Conservation (phyloP, 208 protist species). For the Trypanosoma vivax region DNA sequence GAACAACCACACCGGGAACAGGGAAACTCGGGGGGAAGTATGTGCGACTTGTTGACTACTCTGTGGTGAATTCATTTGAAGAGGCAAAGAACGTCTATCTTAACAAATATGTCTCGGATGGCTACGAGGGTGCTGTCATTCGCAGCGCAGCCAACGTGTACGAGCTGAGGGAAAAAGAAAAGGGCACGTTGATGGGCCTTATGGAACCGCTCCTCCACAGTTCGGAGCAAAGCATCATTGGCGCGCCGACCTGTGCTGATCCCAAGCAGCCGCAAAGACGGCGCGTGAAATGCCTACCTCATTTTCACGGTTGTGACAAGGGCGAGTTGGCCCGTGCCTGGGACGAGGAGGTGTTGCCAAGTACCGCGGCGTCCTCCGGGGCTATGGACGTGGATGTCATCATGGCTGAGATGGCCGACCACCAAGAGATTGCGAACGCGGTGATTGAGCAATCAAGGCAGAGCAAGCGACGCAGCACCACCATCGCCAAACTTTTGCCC, state of each 20-base stretch:
- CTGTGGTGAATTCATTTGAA: conserved; percentile 36
- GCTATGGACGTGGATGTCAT: background rate
- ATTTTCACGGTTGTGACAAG: conserved; percentile 7
- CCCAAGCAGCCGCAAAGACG: background rate
- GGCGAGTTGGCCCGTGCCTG: background rate
- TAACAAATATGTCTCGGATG: conserved; percentile 29
- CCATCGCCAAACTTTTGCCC: conserved; percentile 68
- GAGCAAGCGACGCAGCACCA: conserved; percentile 44
- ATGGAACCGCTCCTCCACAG: conserved; percentile 25
- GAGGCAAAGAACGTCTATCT: conserved; percentile 47
- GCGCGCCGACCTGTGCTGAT: background rate
- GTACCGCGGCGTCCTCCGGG: background rate
- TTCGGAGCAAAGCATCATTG: background rate
- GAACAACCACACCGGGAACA: background rate
- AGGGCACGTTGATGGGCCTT: conserved; percentile 38
- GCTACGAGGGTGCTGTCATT: conserved; percentile 82
- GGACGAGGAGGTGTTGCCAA: background rate
- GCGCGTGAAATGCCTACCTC: background rate
- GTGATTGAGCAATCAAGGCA: conserved; percentile 23
- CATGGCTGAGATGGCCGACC: conserved; percentile 14
- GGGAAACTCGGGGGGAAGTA: conserved; percentile 39
- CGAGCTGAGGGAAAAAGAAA: conserved; percentile 62
- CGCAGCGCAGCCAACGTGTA: conserved; percentile 74
- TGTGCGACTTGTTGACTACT: conserved; percentile 63
- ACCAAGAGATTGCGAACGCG: conserved; percentile 14